These are phyloP conservation scores for Aquanectria penicillioides DNA, from an alignment of 2,329 filamentous ascomycete species.

Conservation along the genomic window DNA sequence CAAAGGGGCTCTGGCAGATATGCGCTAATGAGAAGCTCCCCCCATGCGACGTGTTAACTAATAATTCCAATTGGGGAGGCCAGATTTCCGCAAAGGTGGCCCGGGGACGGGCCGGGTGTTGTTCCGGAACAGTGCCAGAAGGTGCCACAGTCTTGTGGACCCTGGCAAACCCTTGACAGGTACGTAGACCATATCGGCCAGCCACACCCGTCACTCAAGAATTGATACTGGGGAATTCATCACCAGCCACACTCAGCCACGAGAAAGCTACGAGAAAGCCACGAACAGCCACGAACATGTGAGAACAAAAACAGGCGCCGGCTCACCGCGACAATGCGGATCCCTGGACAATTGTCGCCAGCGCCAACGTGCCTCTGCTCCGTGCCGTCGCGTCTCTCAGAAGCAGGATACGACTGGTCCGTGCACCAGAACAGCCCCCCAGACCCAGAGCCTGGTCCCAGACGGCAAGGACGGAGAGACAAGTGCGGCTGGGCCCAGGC, in stretches of 20 bases:
- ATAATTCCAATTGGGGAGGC: constrained; percentile 22
- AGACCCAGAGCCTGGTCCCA: too few species aligned
- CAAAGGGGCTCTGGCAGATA: constrained; percentile 13
- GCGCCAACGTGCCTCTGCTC: too few species aligned
- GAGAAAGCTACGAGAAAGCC: too few species aligned
- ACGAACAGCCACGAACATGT: not conserved
- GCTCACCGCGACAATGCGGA: too few species aligned
- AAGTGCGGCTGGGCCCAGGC: not conserved
- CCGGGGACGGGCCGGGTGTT: not conserved
- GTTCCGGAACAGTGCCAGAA: not conserved
- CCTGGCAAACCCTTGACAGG: too few species aligned
- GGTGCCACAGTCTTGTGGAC: not conserved
- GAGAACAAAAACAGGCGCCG: not conserved
- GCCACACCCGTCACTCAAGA: too few species aligned
- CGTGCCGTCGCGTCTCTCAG: not conserved
- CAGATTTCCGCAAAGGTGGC: constrained; percentile 17
- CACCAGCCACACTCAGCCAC: too few species aligned
- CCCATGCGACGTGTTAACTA: constrained; percentile 24
- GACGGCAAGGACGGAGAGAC: not conserved
- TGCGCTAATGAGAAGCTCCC: constrained; percentile 15
- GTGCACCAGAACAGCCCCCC: too few species aligned
- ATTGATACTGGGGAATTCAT: too few species aligned
- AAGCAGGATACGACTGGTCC: too few species aligned
- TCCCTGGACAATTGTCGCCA: too few species aligned
- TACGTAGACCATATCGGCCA: too few species aligned